Base-by-base conservation (phyloP, 176 grass and related monocot species). In the Leersia perrieri region DNA sequence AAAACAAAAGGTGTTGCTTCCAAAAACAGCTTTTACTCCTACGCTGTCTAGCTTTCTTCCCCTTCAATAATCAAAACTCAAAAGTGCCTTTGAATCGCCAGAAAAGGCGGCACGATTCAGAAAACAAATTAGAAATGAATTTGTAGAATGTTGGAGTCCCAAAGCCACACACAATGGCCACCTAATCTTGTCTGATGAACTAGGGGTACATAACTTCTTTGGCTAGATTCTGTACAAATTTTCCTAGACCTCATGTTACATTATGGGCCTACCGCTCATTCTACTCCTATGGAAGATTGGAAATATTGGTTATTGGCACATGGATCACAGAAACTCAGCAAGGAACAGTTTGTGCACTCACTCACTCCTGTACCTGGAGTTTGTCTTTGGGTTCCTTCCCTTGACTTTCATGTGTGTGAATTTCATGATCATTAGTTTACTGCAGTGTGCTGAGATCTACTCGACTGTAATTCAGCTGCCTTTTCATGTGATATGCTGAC, bases 1-100 rank as follows among this genome's bases (percentile, higher is more conserved):
- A 11, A 89, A 86, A 77, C 72, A 78, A 82, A 66, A 40, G 72
- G 16, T 51, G 30, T 66, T 82, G 47, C 83, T 86, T 82, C 60
- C 60, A 49, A 31, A 68, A 27, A 55, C 47, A 75, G 35, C 45
- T 71, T 81, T 60, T 36, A 28, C 34, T 81, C 27, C 14, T 55
- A 27, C 30, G 18, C 28, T 38, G 5, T 12, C 9, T 18, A 23
- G 53, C 9, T 13, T 31, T 55, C 5, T 51, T 51, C 18, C 47
- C 47, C 47, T 51, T 22, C 47, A 51, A 51, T 51, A 20, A 51
- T 53, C 3, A 78, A 42, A 45, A 47, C 60, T 75, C 9, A 16
- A 70, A 57, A 45, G 58, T 82, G 28, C 66, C 27, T 77, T 25
- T 67, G 66, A 81, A 82, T 66, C 57, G 39, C 20, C 42, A 55